A percentile compares a stretch with the other conserved stretches of the same genome.
Evolutionary conservation across 805 yeast species (phyloP).

Genomic region (Candida koratica): DNA sequence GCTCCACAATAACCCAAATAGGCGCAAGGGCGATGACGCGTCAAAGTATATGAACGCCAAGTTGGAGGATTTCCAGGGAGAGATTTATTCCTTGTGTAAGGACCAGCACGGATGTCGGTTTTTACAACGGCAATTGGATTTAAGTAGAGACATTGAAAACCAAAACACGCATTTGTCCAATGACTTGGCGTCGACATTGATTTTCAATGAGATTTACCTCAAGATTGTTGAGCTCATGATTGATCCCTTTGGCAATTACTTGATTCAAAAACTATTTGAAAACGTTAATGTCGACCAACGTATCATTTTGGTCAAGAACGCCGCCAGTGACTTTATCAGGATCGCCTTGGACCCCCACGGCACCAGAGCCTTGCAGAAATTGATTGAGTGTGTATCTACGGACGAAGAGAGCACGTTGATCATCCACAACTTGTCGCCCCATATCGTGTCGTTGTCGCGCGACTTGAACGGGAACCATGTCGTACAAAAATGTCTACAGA

Average conservation of each 20-base stretch:
- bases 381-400: slow-evolving; percentile 75
- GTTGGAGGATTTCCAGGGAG: slow-evolving; percentile 65
- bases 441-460: slow-evolving; percentile 74
- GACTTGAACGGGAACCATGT: slow-evolving; percentile 97
- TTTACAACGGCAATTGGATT: slow-evolving; percentile 80
- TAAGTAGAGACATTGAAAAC: slow-evolving; percentile 37
- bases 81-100: slow-evolving; percentile 76
- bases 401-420: slow-evolving; percentile 68
- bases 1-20: slow-evolving; percentile 25
- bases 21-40: slow-evolving; percentile 61
- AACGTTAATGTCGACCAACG: slow-evolving; percentile 68
- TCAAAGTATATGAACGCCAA: slow-evolving; percentile 64
- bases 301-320: slow-evolving; percentile 60
- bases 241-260: slow-evolving; percentile 96
- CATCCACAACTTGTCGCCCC: slow-evolving; percentile 56
- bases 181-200: slow-evolving; percentile 61
- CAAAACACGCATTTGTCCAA: slow-evolving; percentile 7
- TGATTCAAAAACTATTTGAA: slow-evolving; percentile 87
- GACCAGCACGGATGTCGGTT: slow-evolving; percentile 97
- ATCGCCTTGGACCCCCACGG: slow-evolving; percentile 95
- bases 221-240: slow-evolving; percentile 86
- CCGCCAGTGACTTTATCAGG: slow-evolving; percentile 67
- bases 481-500: slow-evolving; percentile 84
- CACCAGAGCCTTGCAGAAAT: slow-evolving; percentile 88
- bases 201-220: slow-evolving; percentile 74